Evolutionary conservation across 805 yeast genomes (phyloP).

Genomic region (Kluyveromyces siamensis): DNA sequence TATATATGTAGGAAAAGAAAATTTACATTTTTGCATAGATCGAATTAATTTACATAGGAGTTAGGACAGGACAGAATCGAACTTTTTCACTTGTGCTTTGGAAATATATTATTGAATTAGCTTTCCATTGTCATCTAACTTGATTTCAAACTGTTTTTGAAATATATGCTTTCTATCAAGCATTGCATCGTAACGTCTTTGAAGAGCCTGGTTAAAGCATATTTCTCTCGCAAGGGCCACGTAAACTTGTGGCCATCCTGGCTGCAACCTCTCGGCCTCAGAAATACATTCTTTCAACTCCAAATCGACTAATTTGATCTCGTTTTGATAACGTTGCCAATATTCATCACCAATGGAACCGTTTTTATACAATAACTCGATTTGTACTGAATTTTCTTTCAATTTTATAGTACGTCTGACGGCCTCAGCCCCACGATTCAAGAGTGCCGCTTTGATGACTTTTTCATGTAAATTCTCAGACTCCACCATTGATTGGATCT

Average conservation of each 20-base stretch:
- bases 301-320: slow-evolving; percentile 66
- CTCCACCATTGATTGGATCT: slow-evolving; percentile 39
- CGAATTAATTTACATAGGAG: neutral
- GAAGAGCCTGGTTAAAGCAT: slow-evolving; percentile 83
- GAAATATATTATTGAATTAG: slow-evolving; percentile 6
- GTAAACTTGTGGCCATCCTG: slow-evolving; percentile 72
- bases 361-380: slow-evolving; percentile 65
- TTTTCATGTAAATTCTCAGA: slow-evolving; percentile 59
- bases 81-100: neutral
- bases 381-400: slow-evolving; percentile 66
- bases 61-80: neutral
- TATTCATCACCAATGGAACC: slow-evolving; percentile 91
- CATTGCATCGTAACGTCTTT: slow-evolving; percentile 51
- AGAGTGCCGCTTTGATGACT: slow-evolving; percentile 58
- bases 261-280: slow-evolving; percentile 65
- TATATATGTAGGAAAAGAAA: neutral
- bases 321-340: slow-evolving; percentile 70
- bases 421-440: slow-evolving; percentile 77
- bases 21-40: neutral
- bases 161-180: slow-evolving; percentile 31
- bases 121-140: slow-evolving; percentile 24
- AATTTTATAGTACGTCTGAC: slow-evolving; percentile 74
- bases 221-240: slow-evolving; percentile 80
- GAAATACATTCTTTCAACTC: slow-evolving; percentile 69
- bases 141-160: slow-evolving; percentile 24